Conservation (phyloP, 176 grass and related monocot genomes). For the Triticum dicoccoides region DNA sequence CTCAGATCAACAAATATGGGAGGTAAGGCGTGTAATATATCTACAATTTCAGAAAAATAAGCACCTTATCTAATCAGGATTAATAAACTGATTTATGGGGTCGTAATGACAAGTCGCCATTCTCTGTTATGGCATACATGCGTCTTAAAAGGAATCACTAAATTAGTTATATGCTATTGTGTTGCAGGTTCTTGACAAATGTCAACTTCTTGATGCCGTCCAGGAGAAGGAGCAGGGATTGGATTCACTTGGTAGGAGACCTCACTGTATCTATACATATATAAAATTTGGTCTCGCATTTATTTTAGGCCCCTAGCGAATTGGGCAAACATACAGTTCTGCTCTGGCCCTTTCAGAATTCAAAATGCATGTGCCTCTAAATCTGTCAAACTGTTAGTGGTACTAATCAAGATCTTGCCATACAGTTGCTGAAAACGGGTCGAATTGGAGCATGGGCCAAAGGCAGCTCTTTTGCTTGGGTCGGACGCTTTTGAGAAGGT, state of each 20-base stretch:
- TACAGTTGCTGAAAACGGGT: conserved; percentile 78
- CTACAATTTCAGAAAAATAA: not conserved
- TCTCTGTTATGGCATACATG: not conserved
- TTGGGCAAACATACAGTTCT: not conserved
- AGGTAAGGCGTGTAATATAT: conserved; percentile 45
- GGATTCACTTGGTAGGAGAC: conserved; percentile 66
- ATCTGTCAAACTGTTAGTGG: not conserved
- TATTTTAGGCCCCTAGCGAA: too few relatives aligned
- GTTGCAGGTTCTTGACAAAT: conserved; percentile 77
- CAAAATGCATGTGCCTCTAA: not conserved
- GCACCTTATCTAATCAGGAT: not conserved
- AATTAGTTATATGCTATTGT: not conserved
- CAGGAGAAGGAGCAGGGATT: conserved; percentile 76
- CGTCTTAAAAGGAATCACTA: not conserved
- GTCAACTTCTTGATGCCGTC: conserved; percentile 82
- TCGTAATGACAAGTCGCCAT: not conserved
- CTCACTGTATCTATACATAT: not conserved
- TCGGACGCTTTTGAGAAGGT: conserved; percentile 61
- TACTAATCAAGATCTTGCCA: too few relatives aligned
- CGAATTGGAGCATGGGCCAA: conserved; percentile 98
- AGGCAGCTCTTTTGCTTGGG: conserved; percentile 87
- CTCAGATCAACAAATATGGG: conserved; percentile 74
- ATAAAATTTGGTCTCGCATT: too few relatives aligned
- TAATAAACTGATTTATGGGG: not conserved
- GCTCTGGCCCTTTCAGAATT: not conserved